Evolutionary conservation across 2,329 filamentous ascomycete species (phyloP).

Genomic region (Diplocarpon rosae): DNA sequence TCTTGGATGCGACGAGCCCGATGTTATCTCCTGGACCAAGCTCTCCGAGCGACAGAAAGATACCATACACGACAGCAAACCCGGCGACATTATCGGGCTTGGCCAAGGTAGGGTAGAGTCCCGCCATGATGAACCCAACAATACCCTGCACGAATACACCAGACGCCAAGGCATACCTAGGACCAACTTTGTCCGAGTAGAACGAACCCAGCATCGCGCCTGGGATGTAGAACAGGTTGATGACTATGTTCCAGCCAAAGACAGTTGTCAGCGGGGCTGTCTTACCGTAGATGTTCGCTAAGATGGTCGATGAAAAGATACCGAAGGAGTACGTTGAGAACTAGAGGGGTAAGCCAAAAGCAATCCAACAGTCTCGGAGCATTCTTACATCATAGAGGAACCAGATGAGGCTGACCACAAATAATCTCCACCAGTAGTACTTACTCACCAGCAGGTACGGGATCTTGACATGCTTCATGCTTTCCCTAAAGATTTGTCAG

Average conservation of each 20-base stretch:
- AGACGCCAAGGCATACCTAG: constrained; percentile 59
- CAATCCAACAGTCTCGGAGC: background rate
- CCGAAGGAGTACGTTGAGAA: constrained; percentile 79
- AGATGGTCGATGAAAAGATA: constrained; percentile 71
- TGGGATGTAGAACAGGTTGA: constrained; percentile 83
- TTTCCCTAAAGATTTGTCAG: constrained; percentile 20
- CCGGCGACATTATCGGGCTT: constrained; percentile 55
- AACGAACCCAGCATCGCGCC: constrained; percentile 71
- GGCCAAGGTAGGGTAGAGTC: constrained; percentile 60
- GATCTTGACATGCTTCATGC: constrained; percentile 33
- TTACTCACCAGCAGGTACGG: constrained; percentile 44
- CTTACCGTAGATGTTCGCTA: constrained; percentile 51
- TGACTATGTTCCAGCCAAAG: constrained; percentile 81
- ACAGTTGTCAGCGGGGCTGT: constrained; percentile 57
- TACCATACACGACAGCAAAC: constrained; percentile 69
- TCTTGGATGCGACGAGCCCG: constrained; percentile 76
- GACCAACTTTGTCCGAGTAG: constrained; percentile 67
- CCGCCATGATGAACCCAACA: constrained; percentile 84
- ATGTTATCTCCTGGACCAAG: constrained; percentile 88
- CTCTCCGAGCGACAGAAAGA: constrained; percentile 70
- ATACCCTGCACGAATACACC: constrained; percentile 64
- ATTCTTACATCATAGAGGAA: constrained; percentile 63
- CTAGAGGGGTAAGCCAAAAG: constrained; percentile 27
- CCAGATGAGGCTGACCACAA: constrained; percentile 65
- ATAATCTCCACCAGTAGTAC: constrained; percentile 66